These are phyloP conservation scores for Fusarium chuoi DNA, from an alignment of 2,329 filamentous ascomycete species.

Conservation along the genomic window DNA sequence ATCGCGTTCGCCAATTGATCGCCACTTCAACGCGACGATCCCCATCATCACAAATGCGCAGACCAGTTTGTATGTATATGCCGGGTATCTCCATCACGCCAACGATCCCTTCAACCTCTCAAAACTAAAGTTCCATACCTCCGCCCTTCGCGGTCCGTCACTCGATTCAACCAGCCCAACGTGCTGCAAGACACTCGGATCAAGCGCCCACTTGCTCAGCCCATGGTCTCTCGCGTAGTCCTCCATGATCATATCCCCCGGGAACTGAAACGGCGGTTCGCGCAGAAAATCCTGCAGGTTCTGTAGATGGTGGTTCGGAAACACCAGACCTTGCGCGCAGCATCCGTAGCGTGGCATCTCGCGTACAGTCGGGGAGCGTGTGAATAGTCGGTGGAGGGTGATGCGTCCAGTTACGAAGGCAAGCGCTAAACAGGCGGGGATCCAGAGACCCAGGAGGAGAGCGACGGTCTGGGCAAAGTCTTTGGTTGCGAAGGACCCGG, in stretches of 20 bases:
- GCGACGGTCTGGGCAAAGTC: constrained; percentile 42
- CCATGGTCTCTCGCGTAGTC: constrained; percentile 45
- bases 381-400: constrained; percentile 42
- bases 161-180: constrained; percentile 49
- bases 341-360: constrained; percentile 53
- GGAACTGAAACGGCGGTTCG: constrained; percentile 47
- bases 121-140: constrained; percentile 53
- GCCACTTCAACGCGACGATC: background rate
- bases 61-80: background rate
- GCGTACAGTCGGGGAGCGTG: constrained; percentile 39
- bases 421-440: constrained; percentile 47
- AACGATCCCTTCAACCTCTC: constrained; percentile 31
- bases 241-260: constrained; percentile 51
- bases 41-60: background rate
- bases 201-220: constrained; percentile 50
- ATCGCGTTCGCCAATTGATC: background rate
- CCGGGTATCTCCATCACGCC: background rate
- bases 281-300: constrained; percentile 43
- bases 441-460: constrained; percentile 44
- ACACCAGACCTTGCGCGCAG: constrained; percentile 52
- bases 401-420: constrained; percentile 46
- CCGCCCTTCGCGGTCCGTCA: constrained; percentile 40
- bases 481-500: constrained; percentile 13
- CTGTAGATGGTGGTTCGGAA: constrained; percentile 46
- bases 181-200: constrained; percentile 53